phyloP scores from a whole-genome alignment of 352 stramenopile genomes.

The Thalassiosira hispida region DNA sequence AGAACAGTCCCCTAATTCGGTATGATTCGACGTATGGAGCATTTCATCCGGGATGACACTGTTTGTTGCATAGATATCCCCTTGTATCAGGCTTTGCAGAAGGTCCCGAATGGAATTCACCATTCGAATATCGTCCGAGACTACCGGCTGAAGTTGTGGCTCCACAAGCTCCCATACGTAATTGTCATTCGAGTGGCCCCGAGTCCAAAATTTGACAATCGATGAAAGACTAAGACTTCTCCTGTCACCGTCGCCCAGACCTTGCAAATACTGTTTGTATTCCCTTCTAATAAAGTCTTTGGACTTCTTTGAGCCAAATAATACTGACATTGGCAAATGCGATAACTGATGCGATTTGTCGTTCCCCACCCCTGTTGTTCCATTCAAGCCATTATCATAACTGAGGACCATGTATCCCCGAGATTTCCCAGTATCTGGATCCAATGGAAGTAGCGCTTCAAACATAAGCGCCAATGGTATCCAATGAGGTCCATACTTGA shows the following conservation, averaged over 20 bases:
- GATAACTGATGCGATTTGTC: slow-evolving; percentile 2
- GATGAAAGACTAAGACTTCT: slow-evolving; percentile 42
- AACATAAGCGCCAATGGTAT: slow-evolving; percentile 66
- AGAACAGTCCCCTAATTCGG: too few relatives aligned
- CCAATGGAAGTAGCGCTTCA: slow-evolving; percentile 69
- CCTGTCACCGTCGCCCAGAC: slow-evolving; percentile 16
- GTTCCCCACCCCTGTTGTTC: neutral
- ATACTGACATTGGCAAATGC: slow-evolving; percentile 60
- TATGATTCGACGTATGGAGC: too few relatives aligned
- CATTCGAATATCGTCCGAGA: slow-evolving; percentile 44
- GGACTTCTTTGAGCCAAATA: slow-evolving; percentile 69
- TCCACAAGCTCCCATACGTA: slow-evolving; percentile 72
- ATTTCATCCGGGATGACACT: too few relatives aligned
- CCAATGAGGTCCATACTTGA: slow-evolving; percentile 86
- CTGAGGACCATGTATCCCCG: slow-evolving; percentile 73
- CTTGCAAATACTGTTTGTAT: slow-evolving; percentile 62
- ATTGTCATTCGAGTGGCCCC: slow-evolving; percentile 29
- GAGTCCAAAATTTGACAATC: slow-evolving; percentile 70
- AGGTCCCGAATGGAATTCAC: slow-evolving; percentile 52
- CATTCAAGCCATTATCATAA: slow-evolving; percentile 32
- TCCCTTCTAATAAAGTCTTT: slow-evolving; percentile 57
- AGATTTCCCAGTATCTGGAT: slow-evolving; percentile 66
- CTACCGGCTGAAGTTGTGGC: slow-evolving; percentile 52
- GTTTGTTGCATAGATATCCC: slow-evolving; percentile 5
- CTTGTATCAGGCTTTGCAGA: slow-evolving; percentile 38